phyloP scores from a whole-genome alignment of 129 eudicot genomes.

The Lactuca sativa region DNA sequence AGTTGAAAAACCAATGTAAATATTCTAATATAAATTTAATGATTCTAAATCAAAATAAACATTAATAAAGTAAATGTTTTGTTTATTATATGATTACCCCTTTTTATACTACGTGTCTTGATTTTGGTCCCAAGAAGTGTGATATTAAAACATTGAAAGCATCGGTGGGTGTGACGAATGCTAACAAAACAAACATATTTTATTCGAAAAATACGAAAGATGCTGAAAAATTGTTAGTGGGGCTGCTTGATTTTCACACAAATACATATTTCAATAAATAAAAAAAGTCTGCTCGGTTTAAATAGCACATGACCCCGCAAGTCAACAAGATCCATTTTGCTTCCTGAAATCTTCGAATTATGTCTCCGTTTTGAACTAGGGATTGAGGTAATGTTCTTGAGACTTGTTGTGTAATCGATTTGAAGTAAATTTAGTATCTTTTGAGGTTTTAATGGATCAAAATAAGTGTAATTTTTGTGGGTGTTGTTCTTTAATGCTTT shows the following conservation, averaged over 20 bases:
- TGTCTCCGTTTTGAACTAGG: constrained; percentile 22
- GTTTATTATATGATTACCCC: too few relatives aligned
- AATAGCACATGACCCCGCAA: constrained; percentile 15
- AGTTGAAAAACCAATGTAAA: too few relatives aligned
- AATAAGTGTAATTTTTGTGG: constrained; percentile 2
- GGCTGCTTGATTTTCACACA: constrained; percentile 24
- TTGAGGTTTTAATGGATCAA: constrained; percentile 30
- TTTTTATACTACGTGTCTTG: constrained; percentile 6
- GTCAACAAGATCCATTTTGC: constrained; percentile 43
- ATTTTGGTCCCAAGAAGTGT: constrained; percentile 2
- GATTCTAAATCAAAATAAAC: too few relatives aligned
- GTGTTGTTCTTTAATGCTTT: constrained; percentile 8
- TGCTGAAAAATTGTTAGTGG: constrained; percentile 25
- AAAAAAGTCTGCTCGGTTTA: constrained; percentile 16
- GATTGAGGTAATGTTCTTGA: constrained; percentile 36
- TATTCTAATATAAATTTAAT: too few relatives aligned
- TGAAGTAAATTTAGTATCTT: background rate
- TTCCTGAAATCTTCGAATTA: constrained; percentile 28
- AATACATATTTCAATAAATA: background rate
- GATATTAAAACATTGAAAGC: constrained; percentile 6
- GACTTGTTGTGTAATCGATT: background rate
- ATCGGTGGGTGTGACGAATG: constrained; percentile 32
- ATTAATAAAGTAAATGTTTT: too few relatives aligned
- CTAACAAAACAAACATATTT: constrained; percentile 16
- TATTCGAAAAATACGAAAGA: constrained; percentile 5